phyloP scores from a whole-genome alignment of 192 early-diverging fungal species.

The Gryganskiella cystojenkinii region DNA sequence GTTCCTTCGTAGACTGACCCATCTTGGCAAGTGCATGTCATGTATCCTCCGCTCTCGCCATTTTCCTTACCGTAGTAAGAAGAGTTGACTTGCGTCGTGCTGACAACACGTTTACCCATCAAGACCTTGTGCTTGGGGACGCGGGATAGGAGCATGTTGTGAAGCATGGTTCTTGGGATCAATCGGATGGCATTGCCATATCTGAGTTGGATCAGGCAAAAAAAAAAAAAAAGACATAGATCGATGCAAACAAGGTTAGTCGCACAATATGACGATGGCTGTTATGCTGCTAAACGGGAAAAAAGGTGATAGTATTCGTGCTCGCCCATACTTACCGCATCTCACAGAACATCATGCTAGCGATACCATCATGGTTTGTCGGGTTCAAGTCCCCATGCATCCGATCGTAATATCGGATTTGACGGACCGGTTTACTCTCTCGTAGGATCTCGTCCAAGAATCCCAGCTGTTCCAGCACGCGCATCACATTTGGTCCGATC shows the following conservation, averaged over 20 bases:
- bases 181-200: constrained; percentile 14
- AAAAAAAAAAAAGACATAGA: neutral
- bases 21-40: constrained; percentile 12
- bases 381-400: neutral
- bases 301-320: neutral
- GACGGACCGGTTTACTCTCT: constrained; percentile 11
- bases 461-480: constrained; percentile 8
- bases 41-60: neutral
- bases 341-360: constrained; percentile 18
- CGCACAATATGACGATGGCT: too few relatives aligned
- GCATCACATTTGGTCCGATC: constrained; percentile 5
- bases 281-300: neutral
- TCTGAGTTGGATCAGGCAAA: neutral
- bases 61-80: neutral
- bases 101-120: constrained; percentile 9
- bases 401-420: constrained; percentile 8
- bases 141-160: neutral
- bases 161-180: neutral
- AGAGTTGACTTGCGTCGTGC: neutral
- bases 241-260: neutral
- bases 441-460: neutral
- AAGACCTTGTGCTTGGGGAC: constrained; percentile 3
- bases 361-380: neutral
- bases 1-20: neutral
- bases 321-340: neutral